These are phyloP conservation scores for Cyclostephanos tholiformis DNA, from an alignment of 108 stramenopile genomes.

Conservation along the genomic window DNA sequence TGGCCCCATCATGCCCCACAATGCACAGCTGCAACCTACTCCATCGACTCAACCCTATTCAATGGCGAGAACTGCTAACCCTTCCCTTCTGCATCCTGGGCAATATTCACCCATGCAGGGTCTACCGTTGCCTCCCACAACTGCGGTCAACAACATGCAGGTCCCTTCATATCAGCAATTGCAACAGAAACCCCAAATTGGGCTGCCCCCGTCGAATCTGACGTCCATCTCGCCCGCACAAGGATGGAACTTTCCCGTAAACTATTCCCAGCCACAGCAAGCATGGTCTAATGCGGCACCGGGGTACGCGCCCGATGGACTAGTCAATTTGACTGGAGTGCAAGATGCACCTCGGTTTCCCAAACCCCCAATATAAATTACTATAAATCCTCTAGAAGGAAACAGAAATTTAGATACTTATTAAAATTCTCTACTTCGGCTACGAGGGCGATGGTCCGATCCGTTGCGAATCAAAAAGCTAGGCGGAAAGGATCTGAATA, in stretches of 20 bases:
- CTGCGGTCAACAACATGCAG: background rate
- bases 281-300: background rate
- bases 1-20: background rate
- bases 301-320: background rate
- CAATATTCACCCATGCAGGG: background rate
- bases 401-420: no score
- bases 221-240: background rate
- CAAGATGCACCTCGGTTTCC: conserved; percentile 16
- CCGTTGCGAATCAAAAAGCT: no score
- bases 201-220: background rate
- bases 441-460: no score
- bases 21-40: conserved; percentile 3
- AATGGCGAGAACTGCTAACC: background rate
- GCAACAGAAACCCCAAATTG: background rate
- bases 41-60: background rate
- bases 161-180: background rate
- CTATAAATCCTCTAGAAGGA: no score
- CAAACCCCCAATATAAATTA: conserved; percentile 87
- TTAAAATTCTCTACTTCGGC: no score
- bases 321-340: background rate
- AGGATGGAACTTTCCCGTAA: background rate
- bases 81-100: background rate
- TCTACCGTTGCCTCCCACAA: background rate
- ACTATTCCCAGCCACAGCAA: conserved; percentile 5
- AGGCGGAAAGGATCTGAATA: background rate